Conservation (phyloP, 2,329 filamentous ascomycete species). For the Metarhizium guizhouense region DNA sequence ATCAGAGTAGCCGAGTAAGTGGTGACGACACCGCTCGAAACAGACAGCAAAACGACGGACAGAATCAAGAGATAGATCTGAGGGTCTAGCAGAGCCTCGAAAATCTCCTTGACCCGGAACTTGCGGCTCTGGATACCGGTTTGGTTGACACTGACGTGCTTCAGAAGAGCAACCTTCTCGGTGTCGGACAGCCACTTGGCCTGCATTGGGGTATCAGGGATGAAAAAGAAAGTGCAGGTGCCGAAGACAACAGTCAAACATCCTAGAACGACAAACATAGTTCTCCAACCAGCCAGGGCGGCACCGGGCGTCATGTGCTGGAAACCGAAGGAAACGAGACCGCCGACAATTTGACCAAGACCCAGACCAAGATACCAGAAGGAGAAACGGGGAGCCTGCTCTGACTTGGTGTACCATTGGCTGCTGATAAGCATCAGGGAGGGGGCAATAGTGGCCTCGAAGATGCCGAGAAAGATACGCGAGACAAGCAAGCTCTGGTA, state of each 20-base stretch:
- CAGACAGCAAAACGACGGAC: constrained; percentile 38
- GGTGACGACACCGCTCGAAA: constrained; percentile 44
- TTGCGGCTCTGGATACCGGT: constrained; percentile 46
- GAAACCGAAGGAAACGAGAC: constrained; percentile 54
- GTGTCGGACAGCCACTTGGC: constrained; percentile 34
- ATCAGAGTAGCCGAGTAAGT: constrained; percentile 48
- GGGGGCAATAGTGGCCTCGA: constrained; percentile 51
- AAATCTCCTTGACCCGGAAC: constrained; percentile 42
- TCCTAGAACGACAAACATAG: constrained; percentile 63
- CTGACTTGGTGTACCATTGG: constrained; percentile 53
- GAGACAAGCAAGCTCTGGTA: constrained; percentile 45
- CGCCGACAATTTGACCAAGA: constrained; percentile 52
- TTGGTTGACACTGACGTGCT: constrained; percentile 48
- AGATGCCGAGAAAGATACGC: constrained; percentile 50
- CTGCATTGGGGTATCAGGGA: constrained; percentile 37
- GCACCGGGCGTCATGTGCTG: constrained; percentile 45
- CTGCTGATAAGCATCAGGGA: constrained; percentile 52
- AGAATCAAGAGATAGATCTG: constrained; percentile 42
- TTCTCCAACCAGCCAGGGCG: constrained; percentile 54
- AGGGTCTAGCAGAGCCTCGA: constrained; percentile 42
- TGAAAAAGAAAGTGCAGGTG: constrained; percentile 20
- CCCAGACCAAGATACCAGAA: constrained; percentile 55
- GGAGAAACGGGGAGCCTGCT: constrained; percentile 49
- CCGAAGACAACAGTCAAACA: constrained; percentile 28
- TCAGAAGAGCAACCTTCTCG: constrained; percentile 40